Conservation (phyloP, 257 asterid genomes). For the Fraxinus anomala region DNA sequence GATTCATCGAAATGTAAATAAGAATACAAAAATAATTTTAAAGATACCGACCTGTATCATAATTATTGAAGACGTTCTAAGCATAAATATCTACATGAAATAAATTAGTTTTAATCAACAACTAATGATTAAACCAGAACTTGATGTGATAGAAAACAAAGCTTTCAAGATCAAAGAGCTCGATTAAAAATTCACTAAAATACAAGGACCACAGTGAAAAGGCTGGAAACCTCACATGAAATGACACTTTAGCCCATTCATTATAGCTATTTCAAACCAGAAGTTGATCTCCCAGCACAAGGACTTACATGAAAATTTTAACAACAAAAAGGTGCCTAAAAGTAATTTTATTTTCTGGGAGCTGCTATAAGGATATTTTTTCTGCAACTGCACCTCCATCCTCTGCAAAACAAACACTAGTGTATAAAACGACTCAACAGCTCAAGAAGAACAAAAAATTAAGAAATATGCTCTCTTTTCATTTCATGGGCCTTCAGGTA, state of each 20-base stretch:
- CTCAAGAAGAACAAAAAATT: neutral
- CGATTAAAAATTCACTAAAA: neutral
- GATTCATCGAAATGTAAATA: too few relatives aligned
- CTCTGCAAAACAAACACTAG: neutral
- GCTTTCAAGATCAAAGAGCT: constrained; percentile 1
- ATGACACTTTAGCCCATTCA: neutral
- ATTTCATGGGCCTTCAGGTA: neutral
- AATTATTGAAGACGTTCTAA: too few relatives aligned
- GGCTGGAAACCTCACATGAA: neutral
- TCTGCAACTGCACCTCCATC: neutral
- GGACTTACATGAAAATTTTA: neutral
- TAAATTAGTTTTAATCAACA: too few relatives aligned
- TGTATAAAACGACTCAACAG: neutral
- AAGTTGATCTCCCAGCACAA: neutral
- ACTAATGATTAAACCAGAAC: neutral
- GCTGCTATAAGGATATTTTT: neutral
- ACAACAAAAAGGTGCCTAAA: neutral
- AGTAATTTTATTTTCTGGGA: neutral
- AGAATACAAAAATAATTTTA: too few relatives aligned
- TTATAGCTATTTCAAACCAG: neutral
- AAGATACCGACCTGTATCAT: too few relatives aligned
- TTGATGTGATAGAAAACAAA: neutral
- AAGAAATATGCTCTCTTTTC: neutral
- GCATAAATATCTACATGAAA: too few relatives aligned
- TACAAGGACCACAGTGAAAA: neutral